A percentile compares a stretch with the other conserved stretches of the same genome.
phyloP scores from a whole-genome alignment of 208 protist species.

The Crithidia acanthocephali region DNA sequence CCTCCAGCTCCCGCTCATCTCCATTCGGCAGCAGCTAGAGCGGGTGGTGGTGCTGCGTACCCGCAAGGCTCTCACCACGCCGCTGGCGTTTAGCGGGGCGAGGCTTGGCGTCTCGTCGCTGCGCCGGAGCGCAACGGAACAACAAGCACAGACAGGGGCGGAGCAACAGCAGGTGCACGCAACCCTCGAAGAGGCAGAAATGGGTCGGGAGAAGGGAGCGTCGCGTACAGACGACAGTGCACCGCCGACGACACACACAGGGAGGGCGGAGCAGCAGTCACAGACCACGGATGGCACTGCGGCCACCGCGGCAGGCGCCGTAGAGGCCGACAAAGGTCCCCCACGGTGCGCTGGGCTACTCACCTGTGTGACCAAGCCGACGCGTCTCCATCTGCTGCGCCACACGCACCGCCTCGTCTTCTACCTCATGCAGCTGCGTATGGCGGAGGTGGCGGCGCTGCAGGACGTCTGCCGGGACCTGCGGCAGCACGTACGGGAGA shows the following conservation, averaged over 20 bases:
- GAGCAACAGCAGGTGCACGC: too few relatives aligned
- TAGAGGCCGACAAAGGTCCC: too few relatives aligned
- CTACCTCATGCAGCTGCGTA: conserved; percentile 1
- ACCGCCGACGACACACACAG: too few relatives aligned
- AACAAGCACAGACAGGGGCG: too few relatives aligned
- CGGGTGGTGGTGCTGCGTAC: conserved; percentile 5
- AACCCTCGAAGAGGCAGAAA: too few relatives aligned
- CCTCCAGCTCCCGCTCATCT: conserved; percentile 17
- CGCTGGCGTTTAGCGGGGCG: not conserved
- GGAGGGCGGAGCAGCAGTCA: too few relatives aligned
- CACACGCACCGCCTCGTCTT: not conserved
- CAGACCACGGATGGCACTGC: too few relatives aligned
- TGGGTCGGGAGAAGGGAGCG: not conserved
- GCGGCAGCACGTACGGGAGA: conserved; percentile 11
- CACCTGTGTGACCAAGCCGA: too few relatives aligned
- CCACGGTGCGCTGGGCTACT: too few relatives aligned
- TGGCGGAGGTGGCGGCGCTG: conserved; percentile 23
- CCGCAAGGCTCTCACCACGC: not conserved
- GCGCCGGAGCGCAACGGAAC: not conserved
- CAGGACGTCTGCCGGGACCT: conserved; percentile 22
- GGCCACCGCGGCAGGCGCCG: too few relatives aligned
- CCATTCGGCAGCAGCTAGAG: conserved; percentile 26
- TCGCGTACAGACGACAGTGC: too few relatives aligned
- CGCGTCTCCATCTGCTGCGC: not conserved
- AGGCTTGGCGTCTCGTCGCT: not conserved